A percentile compares a stretch with the other conserved stretches of the same genome.
Evolutionary conservation across 2,329 filamentous ascomycete species (phyloP).

Genomic region (Ascochyta lentis): DNA sequence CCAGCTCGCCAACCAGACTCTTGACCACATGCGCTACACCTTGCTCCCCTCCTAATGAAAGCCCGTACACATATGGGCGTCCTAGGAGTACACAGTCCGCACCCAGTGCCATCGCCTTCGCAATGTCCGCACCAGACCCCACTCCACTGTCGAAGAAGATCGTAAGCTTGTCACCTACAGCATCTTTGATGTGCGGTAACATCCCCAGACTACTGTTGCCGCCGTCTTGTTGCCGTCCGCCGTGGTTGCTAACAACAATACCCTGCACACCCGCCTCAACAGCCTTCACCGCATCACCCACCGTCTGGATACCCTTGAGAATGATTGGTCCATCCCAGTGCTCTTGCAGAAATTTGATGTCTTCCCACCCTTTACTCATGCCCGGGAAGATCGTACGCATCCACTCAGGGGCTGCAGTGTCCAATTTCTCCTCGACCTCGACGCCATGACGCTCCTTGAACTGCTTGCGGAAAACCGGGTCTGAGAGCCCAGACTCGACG

Average conservation of each 20-base stretch:
- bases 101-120: conserved; percentile 61
- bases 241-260: conserved; percentile 61
- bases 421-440: conserved; percentile 50
- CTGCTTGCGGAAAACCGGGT: conserved; percentile 68
- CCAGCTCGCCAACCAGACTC: conserved; percentile 28
- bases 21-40: conserved; percentile 56
- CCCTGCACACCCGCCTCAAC: conserved; percentile 56
- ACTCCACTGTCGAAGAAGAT: conserved; percentile 61
- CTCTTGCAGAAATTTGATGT: conserved; percentile 64
- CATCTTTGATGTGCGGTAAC: conserved; percentile 65
- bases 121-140: conserved; percentile 57
- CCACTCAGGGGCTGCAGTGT: conserved; percentile 31
- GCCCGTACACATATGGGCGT: conserved; percentile 64
- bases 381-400: conserved; percentile 50
- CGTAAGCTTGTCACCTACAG: conserved; percentile 31
- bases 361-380: conserved; percentile 64
- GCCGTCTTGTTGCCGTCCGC: conserved; percentile 61
- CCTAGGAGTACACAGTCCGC: conserved; percentile 64
- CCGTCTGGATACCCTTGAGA: conserved; percentile 64
- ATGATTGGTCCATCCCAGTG: conserved; percentile 70
- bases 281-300: conserved; percentile 56
- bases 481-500: conserved; percentile 67
- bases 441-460: conserved; percentile 57
- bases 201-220: conserved; percentile 60
- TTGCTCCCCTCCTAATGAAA: conserved; percentile 61